Conservation (phyloP, 129 eudicot genomes). For the Saussurea involucrata region DNA sequence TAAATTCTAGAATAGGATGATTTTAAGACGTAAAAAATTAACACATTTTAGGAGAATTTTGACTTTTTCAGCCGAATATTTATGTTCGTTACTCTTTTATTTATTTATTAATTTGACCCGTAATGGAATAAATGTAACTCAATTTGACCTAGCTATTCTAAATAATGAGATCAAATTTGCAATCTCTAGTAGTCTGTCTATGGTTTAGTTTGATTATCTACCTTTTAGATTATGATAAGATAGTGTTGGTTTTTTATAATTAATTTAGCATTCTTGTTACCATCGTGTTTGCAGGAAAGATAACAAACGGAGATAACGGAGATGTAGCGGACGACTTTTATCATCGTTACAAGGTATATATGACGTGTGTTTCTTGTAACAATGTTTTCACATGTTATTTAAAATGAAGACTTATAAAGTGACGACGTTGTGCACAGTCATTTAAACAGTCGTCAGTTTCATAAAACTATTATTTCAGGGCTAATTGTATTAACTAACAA, state of each 20-base stretch:
- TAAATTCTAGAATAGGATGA: no score
- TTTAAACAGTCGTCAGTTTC: no score
- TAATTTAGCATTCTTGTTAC: background rate
- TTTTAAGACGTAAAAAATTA: no score
- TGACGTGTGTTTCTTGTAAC: background rate
- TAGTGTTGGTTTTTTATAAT: background rate
- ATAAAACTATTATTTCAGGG: no score
- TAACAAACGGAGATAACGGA: constrained; percentile 18
- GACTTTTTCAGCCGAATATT: background rate
- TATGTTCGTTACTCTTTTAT: no score
- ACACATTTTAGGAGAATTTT: background rate
- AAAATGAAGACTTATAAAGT: no score
- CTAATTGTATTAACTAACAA: no score
- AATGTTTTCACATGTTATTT: background rate
- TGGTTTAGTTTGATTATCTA: background rate
- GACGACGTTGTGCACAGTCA: background rate
- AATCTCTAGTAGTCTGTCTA: background rate
- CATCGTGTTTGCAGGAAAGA: constrained; percentile 6
- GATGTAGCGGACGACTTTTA: constrained; percentile 32
- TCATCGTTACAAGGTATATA: constrained; percentile 37
- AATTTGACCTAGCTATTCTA: background rate
- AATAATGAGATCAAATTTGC: background rate
- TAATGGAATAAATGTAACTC: background rate
- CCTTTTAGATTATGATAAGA: background rate
- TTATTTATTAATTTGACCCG: background rate